phyloP scores from a whole-genome alignment of 371 early-diverging fungal species.

The Quaeritorhiza haematococci region DNA sequence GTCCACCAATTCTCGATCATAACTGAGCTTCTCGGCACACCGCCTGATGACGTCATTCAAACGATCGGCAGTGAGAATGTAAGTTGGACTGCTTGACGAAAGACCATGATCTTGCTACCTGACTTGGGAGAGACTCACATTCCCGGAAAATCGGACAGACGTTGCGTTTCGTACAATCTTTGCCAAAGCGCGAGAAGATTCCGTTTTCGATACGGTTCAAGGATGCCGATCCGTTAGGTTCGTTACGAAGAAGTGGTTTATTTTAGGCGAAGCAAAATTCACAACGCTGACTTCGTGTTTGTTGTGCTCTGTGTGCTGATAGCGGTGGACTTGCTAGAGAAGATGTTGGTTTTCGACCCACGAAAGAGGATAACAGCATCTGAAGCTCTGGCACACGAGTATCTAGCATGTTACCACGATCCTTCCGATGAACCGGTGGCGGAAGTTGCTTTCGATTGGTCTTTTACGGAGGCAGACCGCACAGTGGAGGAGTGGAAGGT shows the following conservation, averaged over 20 bases:
- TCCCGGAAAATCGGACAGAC: conserved; percentile 49
- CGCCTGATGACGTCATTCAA: conserved; percentile 86
- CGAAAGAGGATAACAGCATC: conserved; percentile 80
- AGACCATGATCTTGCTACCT: background rate
- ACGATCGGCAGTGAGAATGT: conserved; percentile 92
- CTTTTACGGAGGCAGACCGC: conserved; percentile 86
- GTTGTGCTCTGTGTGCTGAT: background rate
- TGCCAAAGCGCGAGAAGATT: conserved; percentile 74
- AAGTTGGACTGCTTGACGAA: conserved; percentile 13
- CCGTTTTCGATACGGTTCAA: conserved; percentile 73
- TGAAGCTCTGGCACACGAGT: conserved; percentile 77
- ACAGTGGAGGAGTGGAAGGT: conserved; percentile 85
- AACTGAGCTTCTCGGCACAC: conserved; percentile 88
- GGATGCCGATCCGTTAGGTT: conserved; percentile 50
- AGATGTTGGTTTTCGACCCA: conserved; percentile 90
- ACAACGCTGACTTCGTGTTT: background rate
- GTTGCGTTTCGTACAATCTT: conserved; percentile 81
- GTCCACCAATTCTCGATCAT: conserved; percentile 94
- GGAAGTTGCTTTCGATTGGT: conserved; percentile 86
- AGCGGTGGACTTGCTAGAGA: conserved; percentile 74
- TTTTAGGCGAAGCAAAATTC: conserved; percentile 1
- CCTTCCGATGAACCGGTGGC: conserved; percentile 69
- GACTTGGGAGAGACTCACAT: background rate
- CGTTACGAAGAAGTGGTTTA: conserved; percentile 1
- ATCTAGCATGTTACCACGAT: conserved; percentile 82